phyloP scores from a whole-genome alignment of 306 rosid species.

The Arachis stenosperma region DNA sequence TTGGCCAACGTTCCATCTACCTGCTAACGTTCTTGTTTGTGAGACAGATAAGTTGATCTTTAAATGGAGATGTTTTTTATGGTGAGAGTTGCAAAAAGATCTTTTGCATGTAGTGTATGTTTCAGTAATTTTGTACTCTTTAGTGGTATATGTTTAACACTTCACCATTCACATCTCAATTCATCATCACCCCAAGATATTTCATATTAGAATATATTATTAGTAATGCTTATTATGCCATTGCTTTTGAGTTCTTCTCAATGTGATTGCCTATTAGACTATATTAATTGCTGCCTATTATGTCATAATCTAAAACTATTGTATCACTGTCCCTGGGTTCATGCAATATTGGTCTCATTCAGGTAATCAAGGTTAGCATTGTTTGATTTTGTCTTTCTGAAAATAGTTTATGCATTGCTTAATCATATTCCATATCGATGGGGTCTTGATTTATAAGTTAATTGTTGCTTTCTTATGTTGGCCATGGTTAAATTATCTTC shows the following conservation, averaged over 20 bases:
- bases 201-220: conserved; percentile 5
- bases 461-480: conserved; percentile 16
- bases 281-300: not conserved
- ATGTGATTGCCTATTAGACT: conserved; percentile 9
- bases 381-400: not conserved
- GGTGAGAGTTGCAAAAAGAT: conserved; percentile 35
- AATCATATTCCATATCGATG: not conserved
- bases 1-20: conserved; percentile 45
- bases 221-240: conserved; percentile 2
- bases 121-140: conserved; percentile 5
- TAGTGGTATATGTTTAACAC: conserved; percentile 13
- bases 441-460: not conserved
- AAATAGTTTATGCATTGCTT: not conserved
- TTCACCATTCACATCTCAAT: conserved; percentile 12
- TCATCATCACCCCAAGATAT: conserved; percentile 12
- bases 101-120: conserved; percentile 18
- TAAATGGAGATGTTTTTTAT: conserved; percentile 14
- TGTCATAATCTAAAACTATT: not conserved
- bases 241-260: not conserved
- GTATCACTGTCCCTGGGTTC: not conserved
- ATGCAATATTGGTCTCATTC: not conserved
- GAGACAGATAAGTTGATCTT: conserved; percentile 37
- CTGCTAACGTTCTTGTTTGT: conserved; percentile 45
- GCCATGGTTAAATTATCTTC: not conserved
- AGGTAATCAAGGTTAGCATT: not conserved